Conservation (phyloP, 2,329 filamentous ascomycete genomes). For the Exophiala aquamarina region DNA sequence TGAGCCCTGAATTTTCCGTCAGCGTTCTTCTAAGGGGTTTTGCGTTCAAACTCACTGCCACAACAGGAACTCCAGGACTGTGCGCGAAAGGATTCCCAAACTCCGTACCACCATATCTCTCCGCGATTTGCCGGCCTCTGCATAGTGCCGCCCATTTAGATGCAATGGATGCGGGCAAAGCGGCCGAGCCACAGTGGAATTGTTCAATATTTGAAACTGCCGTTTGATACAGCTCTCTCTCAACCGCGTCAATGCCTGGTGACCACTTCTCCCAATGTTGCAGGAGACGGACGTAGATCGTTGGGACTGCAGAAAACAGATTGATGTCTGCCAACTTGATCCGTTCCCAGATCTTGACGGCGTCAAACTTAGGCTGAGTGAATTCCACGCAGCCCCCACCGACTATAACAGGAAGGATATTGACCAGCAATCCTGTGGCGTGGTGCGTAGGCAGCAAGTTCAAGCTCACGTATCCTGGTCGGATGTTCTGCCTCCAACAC, state of each 20-base stretch:
- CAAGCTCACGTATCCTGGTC: constrained; percentile 32
- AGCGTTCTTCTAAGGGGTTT: constrained; percentile 7
- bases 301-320: constrained; percentile 41
- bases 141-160: constrained; percentile 48
- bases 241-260: constrained; percentile 6
- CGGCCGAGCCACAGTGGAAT: constrained; percentile 39
- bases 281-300: constrained; percentile 41
- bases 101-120: constrained; percentile 44
- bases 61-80: neutral
- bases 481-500: constrained; percentile 3
- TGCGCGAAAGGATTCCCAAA: constrained; percentile 38
- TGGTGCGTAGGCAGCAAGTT: constrained; percentile 34
- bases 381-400: constrained; percentile 42
- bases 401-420: constrained; percentile 35
- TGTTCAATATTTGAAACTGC: constrained; percentile 32
- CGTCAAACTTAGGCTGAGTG: constrained; percentile 37
- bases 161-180: constrained; percentile 47
- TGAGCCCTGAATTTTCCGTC: constrained; percentile 5
- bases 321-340: constrained; percentile 31
- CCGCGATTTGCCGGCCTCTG: constrained; percentile 38
- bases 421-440: constrained; percentile 28
- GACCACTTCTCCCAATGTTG: constrained; percentile 25
- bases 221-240: constrained; percentile 39
- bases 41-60: constrained; percentile 33
- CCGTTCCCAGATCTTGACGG: constrained; percentile 37